Base-by-base conservation (phyloP, 495 filamentous ascomycete genomes). In the Trichocladium uniseriatum region DNA sequence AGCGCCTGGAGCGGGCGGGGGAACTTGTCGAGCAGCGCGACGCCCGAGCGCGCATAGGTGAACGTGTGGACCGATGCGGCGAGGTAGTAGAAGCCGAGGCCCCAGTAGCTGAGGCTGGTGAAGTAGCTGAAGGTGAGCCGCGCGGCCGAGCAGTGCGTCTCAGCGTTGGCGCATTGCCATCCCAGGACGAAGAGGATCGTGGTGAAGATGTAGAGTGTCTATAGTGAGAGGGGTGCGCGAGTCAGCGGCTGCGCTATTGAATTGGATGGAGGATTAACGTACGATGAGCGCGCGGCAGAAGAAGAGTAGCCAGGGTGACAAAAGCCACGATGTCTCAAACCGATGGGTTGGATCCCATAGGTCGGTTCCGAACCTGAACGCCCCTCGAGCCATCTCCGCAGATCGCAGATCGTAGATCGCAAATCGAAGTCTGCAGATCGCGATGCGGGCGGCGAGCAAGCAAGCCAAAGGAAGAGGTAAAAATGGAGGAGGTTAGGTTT, bases 91-190 rank as follows among this genome's bases (percentile, higher is more conserved):
- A 90, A 91, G 16, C 73, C 81, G 18, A 89, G 56, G 0, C 85
- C 84, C 84, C 86, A 91, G 71, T 84, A 90, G 5, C 81, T 84
- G 32, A 78, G 70, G 42, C 86, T 64, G 5, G 87, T 94, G 71
- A 94, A 94, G 75, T 77, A 94, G 54, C 79, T 83, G 73, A 91
- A 92, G 41, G 68, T 68, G 36, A 69, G 61, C 22, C 67, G 67
- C 55, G 59, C 70, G 2, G 50, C 45, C 5, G 13, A 18, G 60
- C 60, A 63, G 34, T 42, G 65, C 28, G 63, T 45, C 2, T 55
- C 36, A 2, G 52, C 38, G 11, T 57, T 57, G 21, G 61, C 43
- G 67, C 68, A 68, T 4, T 79, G 54, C 72, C 74, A 86, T 38
- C 67, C 78, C 57, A 87, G 79, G 57, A 79, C 77, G 70, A 83